Evolutionary conservation across 345 rosid species (phyloP), one percentile per base, ranked within the genome.

Genomic region (Hibiscus syriacus): DNA sequence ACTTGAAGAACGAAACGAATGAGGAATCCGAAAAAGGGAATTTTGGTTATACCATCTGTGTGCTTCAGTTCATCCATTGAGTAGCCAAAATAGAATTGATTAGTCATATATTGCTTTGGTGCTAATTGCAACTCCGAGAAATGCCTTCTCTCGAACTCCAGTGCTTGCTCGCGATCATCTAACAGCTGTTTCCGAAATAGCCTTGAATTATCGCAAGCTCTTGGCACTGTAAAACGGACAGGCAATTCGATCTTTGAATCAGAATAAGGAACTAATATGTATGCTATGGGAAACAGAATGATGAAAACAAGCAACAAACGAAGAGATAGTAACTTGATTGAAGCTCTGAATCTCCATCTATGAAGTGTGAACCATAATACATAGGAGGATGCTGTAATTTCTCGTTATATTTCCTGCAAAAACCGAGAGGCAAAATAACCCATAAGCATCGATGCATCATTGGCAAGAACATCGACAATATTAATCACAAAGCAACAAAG

Each of bases 281-380:
- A 36, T 50, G 23, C 14, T 0, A 20, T 8, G 5, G 36, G 41
- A 8, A 49, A 14, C 14, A 19, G 2, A 19, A 25, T 29, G 16
- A 49, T 3, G n/a, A 46, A 22, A n/a, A 41, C 62, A 10, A 56
- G 48, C 6, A 55, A 10, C 9, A 20, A 16, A 19, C 8, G 0
- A 27, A 38, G 59, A 26, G 66, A 38, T 39, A 67, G 87, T 76
- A 64, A 80, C 97, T 70, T n/a, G 87, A 67, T 72, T 78, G 86
- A 76, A 81, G 72, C 71, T 89, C 99, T 0, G 79, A 27, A 78
- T 93, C 94, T 67, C 83, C 83, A 19, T 85, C 92, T 9, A 73
- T 36, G 23, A 76, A 79, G 50, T 80, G 87, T 30, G 75, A 76
- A 67, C 73, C 76, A 72, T 78, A 76, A 65, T 73, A 74, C 76